Base-by-base conservation (phyloP, 176 grass and related monocot genomes). In the Olyra latifolia region DNA sequence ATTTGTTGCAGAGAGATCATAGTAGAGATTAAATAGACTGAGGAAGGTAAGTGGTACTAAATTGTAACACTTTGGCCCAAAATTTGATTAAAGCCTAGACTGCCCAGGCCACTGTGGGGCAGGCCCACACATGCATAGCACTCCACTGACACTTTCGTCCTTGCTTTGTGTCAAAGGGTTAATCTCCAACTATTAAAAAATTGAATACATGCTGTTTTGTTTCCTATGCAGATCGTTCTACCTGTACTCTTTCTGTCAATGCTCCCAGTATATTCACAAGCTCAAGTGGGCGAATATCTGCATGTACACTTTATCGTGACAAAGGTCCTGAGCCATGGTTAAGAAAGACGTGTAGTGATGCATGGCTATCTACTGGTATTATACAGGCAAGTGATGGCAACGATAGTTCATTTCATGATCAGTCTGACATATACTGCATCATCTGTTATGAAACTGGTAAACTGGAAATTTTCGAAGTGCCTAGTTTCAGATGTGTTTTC, bases 401-500 rank as follows among this genome's bases (percentile, higher is more conserved):
- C 61, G 85, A 90, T 78, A 81, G 72, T 82, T 91, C 77, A 78
- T 87, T 81, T 73, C 71, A 87, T 66, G 87, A 94, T 44, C 80
- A 86, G 28, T 87, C 87, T 75, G 95, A 98, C 70, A 86, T 98
- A 75, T 98, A 98, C 80, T 94, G 95, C 81, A 80, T 94, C 60
- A 69, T 94, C 75, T 92, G 89, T 71, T 94, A 91, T 85, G 95
- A 94, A 81, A 98, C 76, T 27, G 92, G 92, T 76, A 92, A 88
- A 86, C 79, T 98, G 64, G 95, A 98, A 84, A 81, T 98, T 71
- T 98, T 94, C 17, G 92, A 98, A 58, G 89, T 98, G 30, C 85
- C 91, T 65, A 90, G 77, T 66, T 98, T 98, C 75, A 92, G 90
- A 83, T 88, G 69, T 82, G 91, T 92, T 77, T 94, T 86, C 72